A percentile compares a stretch with the other conserved stretches of the same genome.
Evolutionary conservation across 768 basidiomycete genomes (phyloP).

Genomic region (Kockovaella imperatae): DNA sequence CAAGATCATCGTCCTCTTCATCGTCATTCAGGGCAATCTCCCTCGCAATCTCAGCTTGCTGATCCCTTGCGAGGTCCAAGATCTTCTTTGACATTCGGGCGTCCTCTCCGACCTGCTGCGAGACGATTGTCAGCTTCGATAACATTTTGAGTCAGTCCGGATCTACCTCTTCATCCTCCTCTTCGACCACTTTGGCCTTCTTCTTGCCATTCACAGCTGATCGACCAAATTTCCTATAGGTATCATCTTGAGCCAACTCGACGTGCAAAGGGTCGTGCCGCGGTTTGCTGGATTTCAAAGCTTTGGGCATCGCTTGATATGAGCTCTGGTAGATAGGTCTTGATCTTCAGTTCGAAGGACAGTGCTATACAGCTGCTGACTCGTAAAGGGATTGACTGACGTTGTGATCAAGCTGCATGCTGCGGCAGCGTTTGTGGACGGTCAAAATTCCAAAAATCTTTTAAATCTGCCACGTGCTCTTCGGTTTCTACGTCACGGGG

Average conservation of each 20-base stretch:
- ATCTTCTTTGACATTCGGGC: constrained; percentile 66
- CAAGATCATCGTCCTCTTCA: constrained; percentile 41
- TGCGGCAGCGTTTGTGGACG: too few species aligned
- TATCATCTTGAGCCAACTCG: constrained; percentile 73
- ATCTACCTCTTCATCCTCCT: constrained; percentile 58
- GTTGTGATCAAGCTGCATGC: too few species aligned
- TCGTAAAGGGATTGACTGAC: too few species aligned
- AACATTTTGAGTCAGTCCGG: constrained; percentile 1
- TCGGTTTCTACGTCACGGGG: too few species aligned
- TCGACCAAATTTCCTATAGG: constrained; percentile 67
- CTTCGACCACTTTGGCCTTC: constrained; percentile 49
- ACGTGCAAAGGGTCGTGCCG: constrained; percentile 80
- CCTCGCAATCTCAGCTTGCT: constrained; percentile 75
- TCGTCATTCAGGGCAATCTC: constrained; percentile 32
- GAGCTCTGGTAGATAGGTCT: not conserved
- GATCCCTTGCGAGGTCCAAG: constrained; percentile 82
- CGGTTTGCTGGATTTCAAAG: constrained; percentile 21
- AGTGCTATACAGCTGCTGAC: not conserved
- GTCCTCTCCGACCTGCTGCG: constrained; percentile 30
- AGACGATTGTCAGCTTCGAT: not conserved
- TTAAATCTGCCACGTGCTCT: too few species aligned
- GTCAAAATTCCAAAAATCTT: too few species aligned
- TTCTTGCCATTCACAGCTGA: constrained; percentile 54
- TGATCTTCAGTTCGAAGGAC: too few species aligned
- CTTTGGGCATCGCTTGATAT: constrained; percentile 25